phyloP scores from a whole-genome alignment of 2,329 filamentous ascomycete species.

The Alternaria ventricosa region DNA sequence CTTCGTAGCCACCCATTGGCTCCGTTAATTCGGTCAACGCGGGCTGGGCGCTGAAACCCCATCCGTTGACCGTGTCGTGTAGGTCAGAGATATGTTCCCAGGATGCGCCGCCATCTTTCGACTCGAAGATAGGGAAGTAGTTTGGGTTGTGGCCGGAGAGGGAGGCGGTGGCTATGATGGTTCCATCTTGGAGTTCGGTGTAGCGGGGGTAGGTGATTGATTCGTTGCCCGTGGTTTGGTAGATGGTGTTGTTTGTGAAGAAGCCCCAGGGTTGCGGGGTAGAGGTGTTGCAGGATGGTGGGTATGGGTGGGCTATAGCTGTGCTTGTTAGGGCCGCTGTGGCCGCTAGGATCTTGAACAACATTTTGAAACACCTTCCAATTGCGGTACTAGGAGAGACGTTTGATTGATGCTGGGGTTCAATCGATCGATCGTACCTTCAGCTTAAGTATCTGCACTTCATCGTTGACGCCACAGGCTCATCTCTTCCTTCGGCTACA shows the following conservation, averaged over 20 bases:
- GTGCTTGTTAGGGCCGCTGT: not conserved
- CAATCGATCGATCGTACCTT: not conserved
- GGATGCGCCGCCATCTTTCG: slow-evolving; percentile 53
- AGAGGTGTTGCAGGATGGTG: not conserved
- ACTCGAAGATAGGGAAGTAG: slow-evolving; percentile 52
- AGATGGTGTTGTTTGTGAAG: slow-evolving; percentile 31
- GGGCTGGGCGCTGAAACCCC: slow-evolving; percentile 63
- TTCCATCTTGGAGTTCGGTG: slow-evolving; percentile 19
- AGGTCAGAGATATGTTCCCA: slow-evolving; percentile 68
- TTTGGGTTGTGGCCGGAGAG: slow-evolving; percentile 16
- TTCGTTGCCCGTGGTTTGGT: slow-evolving; percentile 18
- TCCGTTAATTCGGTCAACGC: slow-evolving; percentile 19
- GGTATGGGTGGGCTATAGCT: not conserved
- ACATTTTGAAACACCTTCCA: not conserved
- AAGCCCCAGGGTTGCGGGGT: slow-evolving; percentile 18
- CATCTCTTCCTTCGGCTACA: not conserved
- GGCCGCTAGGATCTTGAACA: not conserved
- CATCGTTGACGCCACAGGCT: not conserved
- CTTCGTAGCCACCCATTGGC: slow-evolving; percentile 23
- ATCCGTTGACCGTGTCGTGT: slow-evolving; percentile 66
- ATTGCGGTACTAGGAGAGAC: not conserved
- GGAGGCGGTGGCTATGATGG: slow-evolving; percentile 25
- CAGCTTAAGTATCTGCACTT: slow-evolving; percentile 3
- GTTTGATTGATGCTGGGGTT: not conserved
- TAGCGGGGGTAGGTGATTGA: slow-evolving; percentile 26